phyloP scores from a whole-genome alignment of 1,284 basidiomycete genomes.

The Heterobasidion parviporum region DNA sequence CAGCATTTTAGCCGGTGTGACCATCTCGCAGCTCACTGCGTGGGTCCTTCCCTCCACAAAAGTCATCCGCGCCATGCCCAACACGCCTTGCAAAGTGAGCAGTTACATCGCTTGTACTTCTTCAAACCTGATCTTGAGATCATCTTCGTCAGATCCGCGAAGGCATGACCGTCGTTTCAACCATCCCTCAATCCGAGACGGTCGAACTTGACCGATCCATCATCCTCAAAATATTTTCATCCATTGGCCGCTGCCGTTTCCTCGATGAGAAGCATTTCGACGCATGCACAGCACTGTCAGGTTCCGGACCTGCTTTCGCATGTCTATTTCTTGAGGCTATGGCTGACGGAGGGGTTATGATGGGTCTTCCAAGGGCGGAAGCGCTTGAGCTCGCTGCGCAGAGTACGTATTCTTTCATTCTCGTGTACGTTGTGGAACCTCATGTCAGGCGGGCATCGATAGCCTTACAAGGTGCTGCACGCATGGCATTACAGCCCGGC shows the following conservation, averaged over 20 bases:
- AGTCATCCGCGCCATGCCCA: conserved; percentile 97
- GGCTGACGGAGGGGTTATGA: conserved; percentile 99
- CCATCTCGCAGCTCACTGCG: conserved; percentile 70
- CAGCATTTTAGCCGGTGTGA: conserved; percentile 95
- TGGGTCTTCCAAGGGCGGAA: conserved; percentile 93
- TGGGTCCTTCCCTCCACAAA: conserved; percentile 76
- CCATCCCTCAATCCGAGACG: conserved; percentile 44
- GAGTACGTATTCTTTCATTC: conserved; percentile 39
- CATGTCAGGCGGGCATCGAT: background rate
- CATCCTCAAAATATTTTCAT: conserved; percentile 89
- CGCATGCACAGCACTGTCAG: conserved; percentile 94
- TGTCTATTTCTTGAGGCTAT: conserved; percentile 97
- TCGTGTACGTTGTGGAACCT: conserved; percentile 23
- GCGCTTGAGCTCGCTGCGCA: conserved; percentile 95
- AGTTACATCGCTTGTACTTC: background rate
- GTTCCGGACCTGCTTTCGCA: conserved; percentile 95
- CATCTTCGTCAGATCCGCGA: conserved; percentile 71
- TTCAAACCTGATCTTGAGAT: background rate
- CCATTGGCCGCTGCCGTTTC: conserved; percentile 89
- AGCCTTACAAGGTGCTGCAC: conserved; percentile 92
- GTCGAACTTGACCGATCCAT: conserved; percentile 63
- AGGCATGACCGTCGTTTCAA: conserved; percentile 91
- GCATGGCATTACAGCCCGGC: conserved; percentile 88
- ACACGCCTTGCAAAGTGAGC: conserved; percentile 90
- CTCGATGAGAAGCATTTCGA: conserved; percentile 98